phyloP scores from a whole-genome alignment of 257 asterid species.

The Gynochthodes officinalis region DNA sequence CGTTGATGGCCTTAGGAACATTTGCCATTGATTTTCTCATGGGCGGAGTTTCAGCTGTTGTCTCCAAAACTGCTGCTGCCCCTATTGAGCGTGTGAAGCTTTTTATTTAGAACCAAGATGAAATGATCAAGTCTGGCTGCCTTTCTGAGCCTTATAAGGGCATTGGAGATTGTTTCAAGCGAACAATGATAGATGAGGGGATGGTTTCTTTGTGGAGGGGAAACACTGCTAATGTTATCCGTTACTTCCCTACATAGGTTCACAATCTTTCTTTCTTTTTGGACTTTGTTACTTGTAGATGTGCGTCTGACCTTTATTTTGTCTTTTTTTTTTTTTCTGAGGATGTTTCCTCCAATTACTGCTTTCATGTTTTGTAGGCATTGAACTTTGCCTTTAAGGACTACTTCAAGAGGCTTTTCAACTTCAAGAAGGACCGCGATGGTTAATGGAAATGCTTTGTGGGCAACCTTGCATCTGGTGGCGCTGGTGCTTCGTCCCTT shows the following conservation, averaged over 20 bases:
- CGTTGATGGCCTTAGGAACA: too few species aligned
- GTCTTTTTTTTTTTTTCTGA: background rate
- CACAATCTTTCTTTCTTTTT: background rate
- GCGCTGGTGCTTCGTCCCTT: conserved; percentile 92
- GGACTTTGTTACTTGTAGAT: background rate
- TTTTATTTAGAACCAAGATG: conserved; percentile 90
- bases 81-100: conserved; percentile 95
- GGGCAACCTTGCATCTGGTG: conserved; percentile 88
- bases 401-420: conserved; percentile 82
- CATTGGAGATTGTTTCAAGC: conserved; percentile 75
- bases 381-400: conserved; percentile 93
- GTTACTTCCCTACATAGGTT: conserved; percentile 97
- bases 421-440: conserved; percentile 87
- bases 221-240: conserved; percentile 88
- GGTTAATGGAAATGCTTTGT: conserved; percentile 98
- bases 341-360: conserved; percentile 16
- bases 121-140: conserved; percentile 80
- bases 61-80: conserved; percentile 90
- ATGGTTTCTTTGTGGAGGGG: conserved; percentile 79
- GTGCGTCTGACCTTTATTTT: too few species aligned
- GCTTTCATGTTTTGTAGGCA: conserved; percentile 42
- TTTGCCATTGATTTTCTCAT: conserved; percentile 85
- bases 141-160: conserved; percentile 90
- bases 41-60: conserved; percentile 98
- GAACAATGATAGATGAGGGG: conserved; percentile 74